Conservation (phyloP, 2,329 filamentous ascomycete genomes). For the Fusarium sp. region DNA sequence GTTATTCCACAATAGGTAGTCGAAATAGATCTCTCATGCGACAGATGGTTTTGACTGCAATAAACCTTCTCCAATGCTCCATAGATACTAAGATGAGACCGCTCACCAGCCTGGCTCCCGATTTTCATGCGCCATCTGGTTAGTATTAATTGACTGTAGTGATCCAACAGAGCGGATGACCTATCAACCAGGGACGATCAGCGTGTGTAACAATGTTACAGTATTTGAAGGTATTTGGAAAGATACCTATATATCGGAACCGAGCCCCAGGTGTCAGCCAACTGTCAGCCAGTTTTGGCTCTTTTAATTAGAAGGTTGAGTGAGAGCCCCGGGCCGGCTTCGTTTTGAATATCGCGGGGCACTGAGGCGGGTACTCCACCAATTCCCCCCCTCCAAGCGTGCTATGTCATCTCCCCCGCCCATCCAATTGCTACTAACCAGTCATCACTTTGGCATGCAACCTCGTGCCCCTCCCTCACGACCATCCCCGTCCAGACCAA, state of each 20-base stretch:
- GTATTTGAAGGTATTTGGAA: background rate
- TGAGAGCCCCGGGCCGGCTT: background rate
- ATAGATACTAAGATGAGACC: no score
- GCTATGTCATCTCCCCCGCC: slow-evolving; percentile 38
- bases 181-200: no score
- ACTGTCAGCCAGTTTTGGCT: slow-evolving; percentile 1
- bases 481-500: slow-evolving; percentile 35
- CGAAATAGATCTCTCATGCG: no score
- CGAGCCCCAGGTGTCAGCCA: slow-evolving; percentile 20
- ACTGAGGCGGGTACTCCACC: slow-evolving; percentile 27
- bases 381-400: background rate
- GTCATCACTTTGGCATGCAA: slow-evolving; percentile 28
- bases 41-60: no score
- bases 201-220: no score
- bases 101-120: no score
- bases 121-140: no score
- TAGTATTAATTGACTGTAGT: no score
- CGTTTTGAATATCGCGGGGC: slow-evolving; percentile 30
- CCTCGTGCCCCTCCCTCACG: slow-evolving; percentile 44
- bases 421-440: slow-evolving; percentile 3
- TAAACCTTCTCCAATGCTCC: no score
- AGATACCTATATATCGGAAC: slow-evolving; percentile 8
- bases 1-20: no score
- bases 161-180: no score
- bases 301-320: slow-evolving; percentile 3